phyloP scores from a whole-genome alignment of 495 filamentous ascomycete species.

The Tuber calosporum region DNA sequence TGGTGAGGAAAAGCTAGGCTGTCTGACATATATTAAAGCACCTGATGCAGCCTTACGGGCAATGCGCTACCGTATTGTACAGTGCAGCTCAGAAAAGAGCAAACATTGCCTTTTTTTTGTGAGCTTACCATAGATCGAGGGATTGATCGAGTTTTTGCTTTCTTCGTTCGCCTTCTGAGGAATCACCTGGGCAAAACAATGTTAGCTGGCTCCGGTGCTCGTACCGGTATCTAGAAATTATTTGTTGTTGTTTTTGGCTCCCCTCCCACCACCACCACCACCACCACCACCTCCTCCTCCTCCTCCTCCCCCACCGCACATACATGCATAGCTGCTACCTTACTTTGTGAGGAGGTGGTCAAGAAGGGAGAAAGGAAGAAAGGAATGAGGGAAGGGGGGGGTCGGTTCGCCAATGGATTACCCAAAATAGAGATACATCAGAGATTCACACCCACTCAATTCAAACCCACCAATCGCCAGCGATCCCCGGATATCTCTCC shows the following conservation, averaged over 20 bases:
- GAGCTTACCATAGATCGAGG: constrained; percentile 2
- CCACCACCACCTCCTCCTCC: too few relatives aligned
- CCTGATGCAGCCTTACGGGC: constrained; percentile 1
- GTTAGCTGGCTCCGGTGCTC: background rate
- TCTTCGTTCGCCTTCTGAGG: background rate
- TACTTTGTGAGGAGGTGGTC: background rate
- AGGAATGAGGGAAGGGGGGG: background rate
- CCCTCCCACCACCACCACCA: background rate
- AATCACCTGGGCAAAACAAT: background rate
- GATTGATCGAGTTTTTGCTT: background rate
- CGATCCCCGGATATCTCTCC: background rate
- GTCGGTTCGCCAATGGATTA: background rate
- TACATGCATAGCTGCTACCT: background rate
- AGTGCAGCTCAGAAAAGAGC: background rate
- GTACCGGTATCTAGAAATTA: background rate
- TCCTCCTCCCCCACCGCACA: background rate
- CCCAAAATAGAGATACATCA: background rate
- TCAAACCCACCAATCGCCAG: background rate
- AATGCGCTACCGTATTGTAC: background rate
- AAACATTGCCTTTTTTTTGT: background rate
- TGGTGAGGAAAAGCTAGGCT: background rate
- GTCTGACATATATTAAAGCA: background rate
- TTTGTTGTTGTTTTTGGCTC: background rate
- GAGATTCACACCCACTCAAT: background rate
- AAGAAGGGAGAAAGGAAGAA: background rate